Percentiles rank a stretch among this genome's conserved stretches.
phyloP scores from a whole-genome alignment of 768 basidiomycete genomes.

The Tricholoma terreum region DNA sequence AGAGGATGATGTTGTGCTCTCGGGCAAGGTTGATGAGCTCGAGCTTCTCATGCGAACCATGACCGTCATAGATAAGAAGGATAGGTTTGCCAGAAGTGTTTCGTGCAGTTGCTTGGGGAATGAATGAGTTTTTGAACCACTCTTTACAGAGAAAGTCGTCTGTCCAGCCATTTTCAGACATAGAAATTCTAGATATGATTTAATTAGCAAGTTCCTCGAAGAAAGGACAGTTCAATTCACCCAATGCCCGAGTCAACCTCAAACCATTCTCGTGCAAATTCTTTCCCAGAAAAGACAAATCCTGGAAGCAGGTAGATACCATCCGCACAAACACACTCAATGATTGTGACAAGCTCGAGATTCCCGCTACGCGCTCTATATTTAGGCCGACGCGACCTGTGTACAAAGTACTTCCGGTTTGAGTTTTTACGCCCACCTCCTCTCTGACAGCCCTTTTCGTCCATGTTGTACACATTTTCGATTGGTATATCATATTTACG shows the following conservation, averaged over 20 bases:
- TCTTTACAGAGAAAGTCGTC: constrained; percentile 28
- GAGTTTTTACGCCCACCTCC: constrained; percentile 26
- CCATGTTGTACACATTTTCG: constrained; percentile 32
- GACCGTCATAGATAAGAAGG: constrained; percentile 42
- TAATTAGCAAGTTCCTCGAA: constrained; percentile 2
- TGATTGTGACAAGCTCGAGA: constrained; percentile 38
- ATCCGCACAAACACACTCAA: constrained; percentile 39
- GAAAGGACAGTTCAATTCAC: constrained; percentile 8
- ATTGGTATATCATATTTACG: constrained; percentile 24
- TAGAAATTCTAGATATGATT: constrained; percentile 24
- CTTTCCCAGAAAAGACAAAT: constrained; percentile 34
- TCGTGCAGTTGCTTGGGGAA: constrained; percentile 29
- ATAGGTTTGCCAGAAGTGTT: constrained; percentile 27
- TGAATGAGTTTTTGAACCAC: constrained; percentile 40
- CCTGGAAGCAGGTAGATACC: constrained; percentile 27
- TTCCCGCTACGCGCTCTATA: constrained; percentile 28
- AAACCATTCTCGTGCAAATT: constrained; percentile 22
- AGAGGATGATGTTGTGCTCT: constrained; percentile 28
- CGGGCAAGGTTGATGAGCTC: constrained; percentile 24
- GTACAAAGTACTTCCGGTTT: constrained; percentile 19
- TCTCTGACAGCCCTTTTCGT: constrained; percentile 31
- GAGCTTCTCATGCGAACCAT: constrained; percentile 35
- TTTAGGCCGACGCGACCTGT: neutral
- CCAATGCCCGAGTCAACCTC: constrained; percentile 17
- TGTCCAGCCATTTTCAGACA: constrained; percentile 41